phyloP scores from a whole-genome alignment of 331 rosid species.

The Cydonia oblonga region DNA sequence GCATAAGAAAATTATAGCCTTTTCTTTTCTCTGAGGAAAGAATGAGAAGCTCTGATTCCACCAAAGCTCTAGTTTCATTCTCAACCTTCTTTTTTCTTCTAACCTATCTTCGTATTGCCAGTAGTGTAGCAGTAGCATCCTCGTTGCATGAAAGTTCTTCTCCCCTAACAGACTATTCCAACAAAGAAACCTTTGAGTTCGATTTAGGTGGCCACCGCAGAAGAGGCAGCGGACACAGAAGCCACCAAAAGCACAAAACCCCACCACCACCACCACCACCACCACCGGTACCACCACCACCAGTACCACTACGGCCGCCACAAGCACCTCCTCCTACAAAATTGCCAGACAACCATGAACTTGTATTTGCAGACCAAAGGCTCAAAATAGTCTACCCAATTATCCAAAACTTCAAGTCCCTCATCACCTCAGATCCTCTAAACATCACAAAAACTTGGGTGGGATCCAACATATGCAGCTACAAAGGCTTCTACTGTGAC shows the following conservation, averaged over 20 bases:
- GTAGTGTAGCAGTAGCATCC: neutral
- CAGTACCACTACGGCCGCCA: neutral
- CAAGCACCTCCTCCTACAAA: slow-evolving; percentile 10
- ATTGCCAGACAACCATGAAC: slow-evolving; percentile 8
- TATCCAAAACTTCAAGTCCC: slow-evolving; percentile 78
- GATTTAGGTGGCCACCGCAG: neutral
- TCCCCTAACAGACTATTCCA: slow-evolving; percentile 11
- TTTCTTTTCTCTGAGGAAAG: slow-evolving; percentile 1
- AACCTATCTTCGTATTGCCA: slow-evolving; percentile 7
- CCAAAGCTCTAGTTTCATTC: slow-evolving; percentile 17
- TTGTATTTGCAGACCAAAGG: slow-evolving; percentile 53
- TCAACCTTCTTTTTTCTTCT: slow-evolving; percentile 27
- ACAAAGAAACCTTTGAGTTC: neutral
- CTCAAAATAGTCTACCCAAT: slow-evolving; percentile 47
- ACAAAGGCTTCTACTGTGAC: slow-evolving; percentile 78
- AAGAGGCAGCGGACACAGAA: neutral
- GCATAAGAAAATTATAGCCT: neutral
- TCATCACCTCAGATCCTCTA: slow-evolving; percentile 57
- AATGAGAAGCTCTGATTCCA: slow-evolving; percentile 19
- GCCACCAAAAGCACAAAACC: neutral
- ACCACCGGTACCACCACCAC: neutral
- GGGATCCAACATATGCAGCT: slow-evolving; percentile 67
- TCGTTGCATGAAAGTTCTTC: too few relatives aligned
- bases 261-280: neutral
- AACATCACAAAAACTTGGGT: slow-evolving; percentile 64